These are phyloP conservation scores for Xanthoconium purpureum DNA, from an alignment of 768 basidiomycete genomes.

Conservation along the genomic window DNA sequence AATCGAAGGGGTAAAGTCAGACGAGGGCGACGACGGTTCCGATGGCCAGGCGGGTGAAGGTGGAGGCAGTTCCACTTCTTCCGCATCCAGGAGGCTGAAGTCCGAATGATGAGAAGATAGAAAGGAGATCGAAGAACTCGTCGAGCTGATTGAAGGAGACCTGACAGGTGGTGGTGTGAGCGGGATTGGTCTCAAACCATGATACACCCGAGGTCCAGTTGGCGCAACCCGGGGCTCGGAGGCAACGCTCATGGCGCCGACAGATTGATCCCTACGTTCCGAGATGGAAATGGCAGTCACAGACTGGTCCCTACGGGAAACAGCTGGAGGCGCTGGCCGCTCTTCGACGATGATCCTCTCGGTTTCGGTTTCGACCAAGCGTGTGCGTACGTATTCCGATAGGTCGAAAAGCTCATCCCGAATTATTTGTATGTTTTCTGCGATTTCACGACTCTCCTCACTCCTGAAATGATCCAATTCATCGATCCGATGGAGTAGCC, in stretches of 20 bases:
- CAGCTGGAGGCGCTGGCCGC: conserved; percentile 12
- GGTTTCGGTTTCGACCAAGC: conserved; percentile 21
- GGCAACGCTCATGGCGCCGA: conserved; percentile 43
- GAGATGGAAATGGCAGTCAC: conserved; percentile 43
- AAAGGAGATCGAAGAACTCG: conserved; percentile 39
- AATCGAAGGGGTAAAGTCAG: conserved; percentile 31
- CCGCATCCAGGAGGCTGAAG: conserved; percentile 42
- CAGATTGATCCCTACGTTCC: conserved; percentile 40
- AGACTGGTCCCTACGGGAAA: conserved; percentile 38
- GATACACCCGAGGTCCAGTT: conserved; percentile 25
- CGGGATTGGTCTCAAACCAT: conserved; percentile 30
- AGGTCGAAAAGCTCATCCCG: conserved; percentile 67
- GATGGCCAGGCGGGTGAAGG: conserved; percentile 39
- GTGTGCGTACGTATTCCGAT: conserved; percentile 51
- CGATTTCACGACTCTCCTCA: conserved; percentile 60
- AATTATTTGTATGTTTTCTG: conserved; percentile 66
- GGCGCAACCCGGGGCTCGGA: conserved; percentile 32
- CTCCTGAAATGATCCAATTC: conserved; percentile 63
- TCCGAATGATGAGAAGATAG: conserved; percentile 72
- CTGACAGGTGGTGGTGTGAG: conserved; percentile 44
- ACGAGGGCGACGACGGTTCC: conserved; percentile 26
- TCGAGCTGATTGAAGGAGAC: conserved; percentile 40
- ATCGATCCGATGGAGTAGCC: conserved; percentile 52
- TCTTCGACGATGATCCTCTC: conserved; percentile 7
- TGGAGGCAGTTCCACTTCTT: conserved; percentile 25